Base-by-base conservation (phyloP, 1,284 basidiomycete species). In the Athelia psychrophila region DNA sequence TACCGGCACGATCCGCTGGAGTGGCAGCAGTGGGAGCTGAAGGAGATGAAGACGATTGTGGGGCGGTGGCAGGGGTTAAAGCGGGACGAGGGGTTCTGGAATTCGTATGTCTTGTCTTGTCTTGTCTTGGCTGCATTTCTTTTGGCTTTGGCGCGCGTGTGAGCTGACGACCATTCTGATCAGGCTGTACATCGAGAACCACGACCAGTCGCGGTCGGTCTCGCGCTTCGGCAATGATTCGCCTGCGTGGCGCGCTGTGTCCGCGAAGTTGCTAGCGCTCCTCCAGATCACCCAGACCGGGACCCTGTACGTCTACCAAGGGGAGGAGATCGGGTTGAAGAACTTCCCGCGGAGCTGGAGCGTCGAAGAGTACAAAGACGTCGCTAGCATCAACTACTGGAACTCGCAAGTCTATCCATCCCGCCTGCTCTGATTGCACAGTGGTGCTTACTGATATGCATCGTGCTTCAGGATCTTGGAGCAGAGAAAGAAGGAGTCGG, bases 241-340 rank as follows among this genome's bases (percentile, higher is more conserved):
- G 0, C 73, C 77, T 0, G 66, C 78, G 58, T 80, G 78, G 72
- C 77, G 86, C 3, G 64, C 67, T 1, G 60, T 72, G 5, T 81
- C 81, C 1, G 86, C 81, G 9, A 88, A 89, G 63, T 67, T 90
- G 64, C 66, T 91, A 19, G 80, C 84, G 0, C 69, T 87, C 22
- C 66, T 88, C 48, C 77, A 88, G 58, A 70, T 78, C 33, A 79
- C 82, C 0, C 78, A 84, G 48, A 72, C 76, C 1, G 89, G 88
- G 2, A 88, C 88, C 12, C 66, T 85, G 55, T 91, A 82, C 63
- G 71, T 92, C 13, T 90, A 84, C 64, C 86, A 91, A 68, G 87
- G 90, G 2, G 73, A 89, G 66, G 86, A 89, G 60, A 76, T 91
- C 1, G 88, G 81, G 0, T 73, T 86, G 68, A 78, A 75, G 66